Conservation (phyloP, 1,284 basidiomycete species). For the Polyporus tsugae region DNA sequence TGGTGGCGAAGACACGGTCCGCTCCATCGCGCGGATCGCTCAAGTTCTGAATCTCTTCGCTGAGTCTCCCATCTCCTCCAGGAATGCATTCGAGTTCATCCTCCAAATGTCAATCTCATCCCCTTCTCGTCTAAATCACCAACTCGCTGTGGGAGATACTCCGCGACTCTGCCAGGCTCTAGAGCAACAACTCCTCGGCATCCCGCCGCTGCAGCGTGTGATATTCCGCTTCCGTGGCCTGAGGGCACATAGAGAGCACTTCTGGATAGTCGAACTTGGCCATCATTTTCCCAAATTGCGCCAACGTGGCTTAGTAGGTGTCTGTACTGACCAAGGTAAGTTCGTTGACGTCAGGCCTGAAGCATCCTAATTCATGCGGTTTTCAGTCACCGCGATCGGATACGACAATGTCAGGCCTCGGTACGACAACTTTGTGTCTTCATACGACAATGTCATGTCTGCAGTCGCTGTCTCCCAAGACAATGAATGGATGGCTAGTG, state of each 20-base stretch:
- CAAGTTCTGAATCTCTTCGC: not conserved
- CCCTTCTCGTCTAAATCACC: not conserved
- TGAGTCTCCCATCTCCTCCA: not conserved
- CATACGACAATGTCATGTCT: too few species aligned
- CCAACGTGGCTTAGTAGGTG: not conserved
- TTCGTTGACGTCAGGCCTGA: not conserved
- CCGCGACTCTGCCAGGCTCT: not conserved
- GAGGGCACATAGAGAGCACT: not conserved
- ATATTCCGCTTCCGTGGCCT: not conserved
- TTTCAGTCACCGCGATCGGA: not conserved
- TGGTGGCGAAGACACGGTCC: not conserved
- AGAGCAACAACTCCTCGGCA: not conserved
- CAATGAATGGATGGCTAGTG: too few species aligned
- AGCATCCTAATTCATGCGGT: not conserved
- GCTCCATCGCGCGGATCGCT: not conserved
- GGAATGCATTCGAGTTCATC: not conserved
- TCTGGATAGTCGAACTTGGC: not conserved
- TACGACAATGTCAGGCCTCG: not conserved
- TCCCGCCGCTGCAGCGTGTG: not conserved
- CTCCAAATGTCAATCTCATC: not conserved
- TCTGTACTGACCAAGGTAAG: not conserved
- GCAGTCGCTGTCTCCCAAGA: too few species aligned
- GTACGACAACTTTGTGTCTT: too few species aligned
- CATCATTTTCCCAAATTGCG: not conserved
- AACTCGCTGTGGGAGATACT: not conserved